These are phyloP conservation scores for Saccharum hybrid DNA, from an alignment of 202 grass and related monocot species.

Conservation along the genomic window DNA sequence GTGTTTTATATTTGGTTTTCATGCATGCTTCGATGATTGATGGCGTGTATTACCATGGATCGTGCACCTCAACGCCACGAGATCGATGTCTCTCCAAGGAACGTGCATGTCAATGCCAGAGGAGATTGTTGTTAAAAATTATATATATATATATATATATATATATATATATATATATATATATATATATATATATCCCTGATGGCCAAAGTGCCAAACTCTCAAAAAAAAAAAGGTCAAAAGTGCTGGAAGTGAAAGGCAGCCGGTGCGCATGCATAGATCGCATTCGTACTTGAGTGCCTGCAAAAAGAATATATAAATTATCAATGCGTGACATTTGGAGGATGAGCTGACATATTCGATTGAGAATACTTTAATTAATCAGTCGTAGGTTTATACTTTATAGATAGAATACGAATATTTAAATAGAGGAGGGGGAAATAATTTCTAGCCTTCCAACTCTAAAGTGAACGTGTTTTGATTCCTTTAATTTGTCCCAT, in stretches of 20 bases:
- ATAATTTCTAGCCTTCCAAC: neutral
- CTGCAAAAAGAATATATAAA: no score
- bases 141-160: no score
- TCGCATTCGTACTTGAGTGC: conserved; percentile 20
- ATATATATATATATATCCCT: no score
- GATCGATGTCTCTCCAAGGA: neutral
- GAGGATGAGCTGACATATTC: no score
- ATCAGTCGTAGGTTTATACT: no score
- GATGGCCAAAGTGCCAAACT: no score
- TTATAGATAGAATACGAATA: neutral
- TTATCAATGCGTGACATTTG: no score
- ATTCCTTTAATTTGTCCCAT: neutral
- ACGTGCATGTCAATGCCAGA: conserved; percentile 29
- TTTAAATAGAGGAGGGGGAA: neutral
- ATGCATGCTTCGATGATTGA: neutral
- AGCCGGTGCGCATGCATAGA: no score
- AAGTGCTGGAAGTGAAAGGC: conserved; percentile 6
- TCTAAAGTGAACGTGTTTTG: neutral
- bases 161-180: no score
- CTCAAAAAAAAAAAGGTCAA: neutral
- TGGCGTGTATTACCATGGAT: neutral
- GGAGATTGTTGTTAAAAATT: neutral
- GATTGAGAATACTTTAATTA: no score
- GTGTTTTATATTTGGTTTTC: neutral
- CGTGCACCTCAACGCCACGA: conserved; percentile 16